Conservation (phyloP, 306 rosid species). For the Betula pendula region DNA sequence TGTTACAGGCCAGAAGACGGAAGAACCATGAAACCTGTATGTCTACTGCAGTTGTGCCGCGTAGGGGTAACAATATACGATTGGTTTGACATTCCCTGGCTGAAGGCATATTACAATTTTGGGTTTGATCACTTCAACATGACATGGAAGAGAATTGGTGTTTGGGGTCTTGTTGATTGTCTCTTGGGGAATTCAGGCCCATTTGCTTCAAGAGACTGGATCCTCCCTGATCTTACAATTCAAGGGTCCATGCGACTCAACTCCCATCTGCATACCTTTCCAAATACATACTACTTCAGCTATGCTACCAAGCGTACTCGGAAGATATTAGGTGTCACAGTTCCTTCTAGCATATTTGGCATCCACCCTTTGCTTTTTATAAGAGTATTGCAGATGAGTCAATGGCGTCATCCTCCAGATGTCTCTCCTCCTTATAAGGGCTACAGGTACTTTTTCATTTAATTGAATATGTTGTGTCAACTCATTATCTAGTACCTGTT, state of each 20-base stretch:
- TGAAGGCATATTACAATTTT: slow-evolving; percentile 85
- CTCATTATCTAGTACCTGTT: background rate
- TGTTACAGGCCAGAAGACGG: slow-evolving; percentile 89
- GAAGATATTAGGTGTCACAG: slow-evolving; percentile 70
- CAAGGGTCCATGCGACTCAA: slow-evolving; percentile 84
- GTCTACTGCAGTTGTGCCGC: slow-evolving; percentile 84
- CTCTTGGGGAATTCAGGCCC: slow-evolving; percentile 85
- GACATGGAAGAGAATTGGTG: slow-evolving; percentile 78
- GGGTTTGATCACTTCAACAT: slow-evolving; percentile 92
- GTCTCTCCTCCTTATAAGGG: slow-evolving; percentile 86
- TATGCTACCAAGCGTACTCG: slow-evolving; percentile 88
- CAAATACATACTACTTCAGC: slow-evolving; percentile 88
- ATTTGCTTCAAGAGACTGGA: slow-evolving; percentile 91
- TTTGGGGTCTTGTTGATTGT: slow-evolving; percentile 78
- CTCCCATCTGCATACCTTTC: slow-evolving; percentile 58
- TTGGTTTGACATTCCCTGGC: slow-evolving; percentile 84
- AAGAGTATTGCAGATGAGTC: slow-evolving; percentile 92
- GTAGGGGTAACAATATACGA: slow-evolving; percentile 85
- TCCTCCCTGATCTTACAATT: slow-evolving; percentile 95
- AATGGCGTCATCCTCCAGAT: slow-evolving; percentile 88
- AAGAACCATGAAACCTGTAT: slow-evolving; percentile 64
- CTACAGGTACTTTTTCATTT: slow-evolving; percentile 56
- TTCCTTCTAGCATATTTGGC: slow-evolving; percentile 76
- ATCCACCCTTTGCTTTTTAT: slow-evolving; percentile 84
- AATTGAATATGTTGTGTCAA: slow-evolving; percentile 8